Base-by-base conservation (phyloP, 2,329 filamentous ascomycete species). In the Pseudogymnoascus sp. region DNA sequence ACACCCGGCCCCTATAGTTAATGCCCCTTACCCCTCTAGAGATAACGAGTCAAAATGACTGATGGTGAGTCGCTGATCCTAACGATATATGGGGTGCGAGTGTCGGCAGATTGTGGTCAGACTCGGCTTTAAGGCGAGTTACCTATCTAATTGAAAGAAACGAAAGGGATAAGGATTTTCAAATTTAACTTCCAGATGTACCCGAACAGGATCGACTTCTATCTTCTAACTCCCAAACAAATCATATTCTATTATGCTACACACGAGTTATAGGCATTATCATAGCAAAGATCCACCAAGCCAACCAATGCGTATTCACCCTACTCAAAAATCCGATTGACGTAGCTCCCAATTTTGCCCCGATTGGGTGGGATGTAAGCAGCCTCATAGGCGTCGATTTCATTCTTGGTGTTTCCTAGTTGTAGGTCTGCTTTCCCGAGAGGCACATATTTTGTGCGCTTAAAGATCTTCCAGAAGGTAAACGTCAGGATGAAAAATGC, bases 401-500 rank as follows among this genome's bases (percentile, higher is more conserved):
- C 63, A n/a, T 44, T 53, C 47, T 64, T 64, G 35, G 23, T 40
- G n/a, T 40, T 50, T 11, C 63, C 63, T 2, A 64, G 19, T 5
- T 62, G 28, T n/a, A 64, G 61, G 42, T 80, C 78, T 5, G 79
- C 74, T 44, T 80, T 75, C 0, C 69, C 70, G 13, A 76, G 68
- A 4, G 70, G 67, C 53, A 71, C 65, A 53, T 62, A 66, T 62
- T 79, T 83, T 0, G 88, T 90, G 71, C 79, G 82, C 73, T 89
- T 86, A 64, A 86, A 68, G 6, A 90, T 31, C 74, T 93, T 95
- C 86, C 88, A 93, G 5, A 83, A 84, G 2, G 87, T 44, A 72
- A 84, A 93, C 3, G 19, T 36, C 1, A 93, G 76, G 0, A 86
- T 67, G 0, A 88, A 89, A 71, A 90, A 91, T 1, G 91, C 76